These are phyloP conservation scores for Anacardium occidentale DNA, from an alignment of 345 rosid genomes.

Conservation along the genomic window DNA sequence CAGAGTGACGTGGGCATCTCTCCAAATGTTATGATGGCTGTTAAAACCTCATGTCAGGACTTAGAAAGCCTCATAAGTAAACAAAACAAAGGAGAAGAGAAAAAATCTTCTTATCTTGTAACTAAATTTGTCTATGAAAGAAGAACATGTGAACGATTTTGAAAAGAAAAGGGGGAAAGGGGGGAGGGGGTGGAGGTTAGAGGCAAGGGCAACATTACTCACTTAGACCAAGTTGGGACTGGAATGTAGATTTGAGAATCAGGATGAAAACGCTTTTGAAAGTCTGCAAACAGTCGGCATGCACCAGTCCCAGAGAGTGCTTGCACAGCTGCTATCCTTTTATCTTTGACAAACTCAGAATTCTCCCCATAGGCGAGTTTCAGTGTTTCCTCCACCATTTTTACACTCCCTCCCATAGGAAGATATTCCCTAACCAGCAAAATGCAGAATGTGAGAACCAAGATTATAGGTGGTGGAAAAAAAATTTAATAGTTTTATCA, in stretches of 20 bases:
- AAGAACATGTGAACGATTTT: slow-evolving; percentile 1
- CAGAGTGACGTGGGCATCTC: slow-evolving; percentile 88
- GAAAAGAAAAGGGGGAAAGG: too few species aligned
- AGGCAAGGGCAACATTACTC: slow-evolving; percentile 29
- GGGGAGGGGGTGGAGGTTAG: too few species aligned
- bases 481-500: neutral
- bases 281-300: slow-evolving; percentile 93
- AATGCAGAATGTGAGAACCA: neutral
- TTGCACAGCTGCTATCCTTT: slow-evolving; percentile 87
- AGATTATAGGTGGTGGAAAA: neutral
- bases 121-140: neutral
- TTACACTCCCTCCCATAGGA: slow-evolving; percentile 96
- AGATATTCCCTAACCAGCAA: slow-evolving; percentile 77
- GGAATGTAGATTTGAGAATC: slow-evolving; percentile 89
- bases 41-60: slow-evolving; percentile 24
- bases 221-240: slow-evolving; percentile 96
- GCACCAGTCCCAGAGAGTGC: slow-evolving; percentile 97
- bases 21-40: slow-evolving; percentile 99
- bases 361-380: slow-evolving; percentile 91
- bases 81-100: neutral
- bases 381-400: slow-evolving; percentile 85
- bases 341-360: slow-evolving; percentile 75
- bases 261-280: slow-evolving; percentile 83
- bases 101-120: neutral
- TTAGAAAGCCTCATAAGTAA: slow-evolving; percentile 9